phyloP scores from a whole-genome alignment of 768 basidiomycete genomes.

The Suillus lakei region DNA sequence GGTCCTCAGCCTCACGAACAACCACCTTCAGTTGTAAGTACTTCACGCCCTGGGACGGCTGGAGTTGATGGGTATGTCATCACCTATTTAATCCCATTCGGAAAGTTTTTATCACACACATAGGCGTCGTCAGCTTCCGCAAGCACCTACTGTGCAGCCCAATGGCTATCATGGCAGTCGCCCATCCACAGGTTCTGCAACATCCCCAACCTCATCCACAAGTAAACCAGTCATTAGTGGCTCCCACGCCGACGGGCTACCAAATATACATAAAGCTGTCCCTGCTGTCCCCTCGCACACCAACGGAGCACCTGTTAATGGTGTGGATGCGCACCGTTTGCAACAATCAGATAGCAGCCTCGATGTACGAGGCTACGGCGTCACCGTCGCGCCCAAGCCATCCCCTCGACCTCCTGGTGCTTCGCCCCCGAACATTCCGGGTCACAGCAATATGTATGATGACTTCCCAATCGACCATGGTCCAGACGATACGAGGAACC shows the following conservation, averaged over 20 bases:
- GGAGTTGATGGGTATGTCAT: slow-evolving; percentile 29
- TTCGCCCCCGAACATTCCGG: slow-evolving; percentile 31
- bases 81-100: background rate
- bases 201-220: slow-evolving; percentile 19
- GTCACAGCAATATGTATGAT: slow-evolving; percentile 25
- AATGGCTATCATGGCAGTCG: slow-evolving; percentile 18
- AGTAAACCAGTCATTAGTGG: slow-evolving; percentile 16
- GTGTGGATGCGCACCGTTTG: slow-evolving; percentile 12
- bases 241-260: slow-evolving; percentile 21
- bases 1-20: slow-evolving; percentile 19
- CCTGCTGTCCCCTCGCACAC: slow-evolving; percentile 28
- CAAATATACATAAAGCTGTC: slow-evolving; percentile 36
- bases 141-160: slow-evolving; percentile 26
- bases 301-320: slow-evolving; percentile 15
- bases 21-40: slow-evolving; percentile 12
- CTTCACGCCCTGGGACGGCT: slow-evolving; percentile 31
- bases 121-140: slow-evolving; percentile 36
- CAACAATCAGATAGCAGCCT: slow-evolving; percentile 11
- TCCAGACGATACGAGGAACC: slow-evolving; percentile 12
- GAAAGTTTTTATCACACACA: background rate
- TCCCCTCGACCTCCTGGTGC: slow-evolving; percentile 36
- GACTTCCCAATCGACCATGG: slow-evolving; percentile 10
- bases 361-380: slow-evolving; percentile 20
- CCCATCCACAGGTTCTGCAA: slow-evolving; percentile 26
- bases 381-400: slow-evolving; percentile 18